phyloP scores from a whole-genome alignment of 2,329 filamentous ascomycete species.

The Diaporthe humulicola region DNA sequence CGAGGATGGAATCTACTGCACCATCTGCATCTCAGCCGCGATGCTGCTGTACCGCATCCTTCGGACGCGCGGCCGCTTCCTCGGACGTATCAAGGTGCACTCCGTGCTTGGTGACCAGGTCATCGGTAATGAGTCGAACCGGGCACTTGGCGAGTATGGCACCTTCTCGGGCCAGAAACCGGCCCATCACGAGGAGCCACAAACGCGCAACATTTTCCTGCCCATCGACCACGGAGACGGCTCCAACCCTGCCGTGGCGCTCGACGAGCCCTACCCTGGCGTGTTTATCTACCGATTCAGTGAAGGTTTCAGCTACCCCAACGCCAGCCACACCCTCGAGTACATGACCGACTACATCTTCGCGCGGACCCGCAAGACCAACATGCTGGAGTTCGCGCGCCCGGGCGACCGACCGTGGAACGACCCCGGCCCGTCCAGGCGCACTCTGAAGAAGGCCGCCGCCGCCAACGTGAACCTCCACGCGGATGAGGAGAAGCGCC shows the following conservation, averaged over 20 bases:
- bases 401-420: constrained; percentile 93
- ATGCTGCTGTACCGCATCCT: constrained; percentile 87
- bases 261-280: constrained; percentile 88
- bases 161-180: constrained; percentile 59
- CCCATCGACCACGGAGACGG: constrained; percentile 91
- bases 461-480: constrained; percentile 42
- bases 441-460: constrained; percentile 47
- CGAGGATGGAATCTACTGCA: constrained; percentile 93
- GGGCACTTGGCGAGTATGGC: constrained; percentile 66
- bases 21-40: constrained; percentile 81
- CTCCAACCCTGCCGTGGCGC: constrained; percentile 84
- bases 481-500: constrained; percentile 38
- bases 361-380: constrained; percentile 80
- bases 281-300: constrained; percentile 96
- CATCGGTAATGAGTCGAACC: constrained; percentile 70
- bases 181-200: constrained; percentile 54
- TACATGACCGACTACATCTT: constrained; percentile 79
- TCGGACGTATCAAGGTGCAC: constrained; percentile 86
- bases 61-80: constrained; percentile 84
- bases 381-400: constrained; percentile 72
- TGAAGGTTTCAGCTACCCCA: constrained; percentile 97
- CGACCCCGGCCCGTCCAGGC: constrained; percentile 80
- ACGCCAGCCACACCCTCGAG: constrained; percentile 90
- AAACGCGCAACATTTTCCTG: constrained; percentile 84
- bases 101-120: constrained; percentile 84